Base-by-base conservation (phyloP, 2,329 filamentous ascomycete genomes). In the Fulvia fulva region DNA sequence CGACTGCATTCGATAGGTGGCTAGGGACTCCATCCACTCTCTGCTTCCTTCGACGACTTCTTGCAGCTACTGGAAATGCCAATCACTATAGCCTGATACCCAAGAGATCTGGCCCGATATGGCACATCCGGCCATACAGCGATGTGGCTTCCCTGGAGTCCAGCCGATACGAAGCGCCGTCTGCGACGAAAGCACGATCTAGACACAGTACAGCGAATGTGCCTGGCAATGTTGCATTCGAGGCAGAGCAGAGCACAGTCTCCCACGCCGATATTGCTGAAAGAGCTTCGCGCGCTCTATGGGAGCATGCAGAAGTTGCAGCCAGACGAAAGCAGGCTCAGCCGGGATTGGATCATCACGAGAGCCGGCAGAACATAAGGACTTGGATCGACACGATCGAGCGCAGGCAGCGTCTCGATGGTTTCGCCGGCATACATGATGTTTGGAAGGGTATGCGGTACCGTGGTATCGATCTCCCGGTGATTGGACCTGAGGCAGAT, bases 21-120 rank as follows among this genome's bases (percentile, higher is more conserved):
- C 74, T 78, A 70, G 75, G 72, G 66, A 73, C 73, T 71, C 74
- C 76, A 63, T 73, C 75, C 65, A 74, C 75, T 60, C 67, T 76
- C 62, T 67, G 70, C 71, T 67, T 74, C 46, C 69, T 76, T 25
- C 72, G 74, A 55, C 62, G 64, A 52, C 62, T 75, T 12, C 45
- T 68, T 21, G 59, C 60, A 22, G 41, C 60, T 32, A 58, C 57
- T n/a, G 51, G 47, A 49, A 21, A 49, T 28, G 21, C 28, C 22
- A 30, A 28, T 22, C n/a, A 3, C 19, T 4, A 19, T 4, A 41
- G 14, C 16, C 7, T n/a, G 5, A 41, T 7, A n/a, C 8, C 16
- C 7, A 2, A n/a, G 16, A 41, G 5, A 41, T n/a, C 14, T 4
- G 37, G 37, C 37, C 19, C 37, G 23, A 25, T 6, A 23, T 26